phyloP scores from a whole-genome alignment of 1,139 yeast species.

The Yamadazyma aaseri region DNA sequence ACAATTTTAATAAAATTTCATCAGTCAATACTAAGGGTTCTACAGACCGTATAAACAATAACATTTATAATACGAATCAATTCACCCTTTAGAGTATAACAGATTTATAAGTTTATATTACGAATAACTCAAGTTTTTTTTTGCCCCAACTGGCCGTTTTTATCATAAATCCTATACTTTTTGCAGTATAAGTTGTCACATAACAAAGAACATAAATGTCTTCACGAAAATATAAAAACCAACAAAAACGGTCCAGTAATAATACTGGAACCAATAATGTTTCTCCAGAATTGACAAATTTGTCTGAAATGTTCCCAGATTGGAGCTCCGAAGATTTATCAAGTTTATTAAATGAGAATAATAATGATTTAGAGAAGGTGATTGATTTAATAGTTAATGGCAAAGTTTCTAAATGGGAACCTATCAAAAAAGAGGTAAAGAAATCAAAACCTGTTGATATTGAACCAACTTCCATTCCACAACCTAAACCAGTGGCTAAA shows the following conservation, averaged over 20 bases:
- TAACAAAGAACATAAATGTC: constrained; percentile 19
- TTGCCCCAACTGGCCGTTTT: constrained; percentile 1
- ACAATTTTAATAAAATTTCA: background rate
- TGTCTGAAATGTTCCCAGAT: constrained; percentile 88
- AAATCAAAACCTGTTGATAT: constrained; percentile 17
- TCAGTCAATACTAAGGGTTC: background rate
- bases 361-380: constrained; percentile 71
- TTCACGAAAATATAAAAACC: constrained; percentile 46
- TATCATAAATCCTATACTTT: background rate
- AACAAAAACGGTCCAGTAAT: constrained; percentile 37
- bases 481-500: constrained; percentile 3
- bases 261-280: constrained; percentile 16
- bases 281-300: constrained; percentile 46
- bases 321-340: constrained; percentile 88
- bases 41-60: background rate
- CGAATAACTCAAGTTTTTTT: background rate
- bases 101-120: background rate
- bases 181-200: background rate
- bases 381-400: constrained; percentile 89
- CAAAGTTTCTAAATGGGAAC: constrained; percentile 60
- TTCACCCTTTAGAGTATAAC: background rate
- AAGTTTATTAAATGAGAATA: constrained; percentile 70
- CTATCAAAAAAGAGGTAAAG: constrained; percentile 50
- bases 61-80: background rate
- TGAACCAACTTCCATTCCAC: background rate